Evolutionary conservation across 192 early-diverging fungal species (phyloP).

Genomic region (Piromyces finnis): DNA sequence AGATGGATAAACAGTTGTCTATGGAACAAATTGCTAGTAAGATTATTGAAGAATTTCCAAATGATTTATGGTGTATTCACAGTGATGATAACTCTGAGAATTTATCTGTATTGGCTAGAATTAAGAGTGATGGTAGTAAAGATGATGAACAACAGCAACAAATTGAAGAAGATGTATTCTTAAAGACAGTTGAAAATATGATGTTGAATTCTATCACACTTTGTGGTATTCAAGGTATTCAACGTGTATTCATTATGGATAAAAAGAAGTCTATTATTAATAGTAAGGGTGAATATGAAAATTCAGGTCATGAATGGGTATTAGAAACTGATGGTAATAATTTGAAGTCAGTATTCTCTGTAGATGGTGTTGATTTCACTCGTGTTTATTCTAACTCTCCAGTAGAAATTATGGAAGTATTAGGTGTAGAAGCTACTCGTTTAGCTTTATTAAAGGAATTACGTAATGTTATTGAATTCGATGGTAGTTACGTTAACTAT

Average conservation of each 20-base stretch:
- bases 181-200: slow-evolving; percentile 65
- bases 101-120: slow-evolving; percentile 73
- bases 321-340: slow-evolving; percentile 92
- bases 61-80: slow-evolving; percentile 58
- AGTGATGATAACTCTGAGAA: slow-evolving; percentile 82
- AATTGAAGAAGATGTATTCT: slow-evolving; percentile 72
- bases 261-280: slow-evolving; percentile 11
- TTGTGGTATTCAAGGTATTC: slow-evolving; percentile 72
- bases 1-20: slow-evolving; percentile 75
- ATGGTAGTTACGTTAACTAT: slow-evolving; percentile 96
- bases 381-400: slow-evolving; percentile 81
- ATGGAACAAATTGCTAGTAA: slow-evolving; percentile 67
- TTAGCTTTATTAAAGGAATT: slow-evolving; percentile 74
- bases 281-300: slow-evolving; percentile 36
- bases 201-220: slow-evolving; percentile 75
- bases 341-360: slow-evolving; percentile 65
- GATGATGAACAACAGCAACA: slow-evolving; percentile 48
- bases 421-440: slow-evolving; percentile 95
- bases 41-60: slow-evolving; percentile 60
- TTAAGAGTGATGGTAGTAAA: slow-evolving; percentile 22
- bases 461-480: slow-evolving; percentile 83
- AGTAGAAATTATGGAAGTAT: slow-evolving; percentile 76
- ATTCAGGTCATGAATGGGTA: slow-evolving; percentile 37
- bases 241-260: slow-evolving; percentile 54
- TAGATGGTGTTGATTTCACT: slow-evolving; percentile 60